Percentiles rank a stretch among this genome's conserved stretches.
Evolutionary conservation across 1,139 yeast species (phyloP).

Genomic region (Yamadazyma triangularis): DNA sequence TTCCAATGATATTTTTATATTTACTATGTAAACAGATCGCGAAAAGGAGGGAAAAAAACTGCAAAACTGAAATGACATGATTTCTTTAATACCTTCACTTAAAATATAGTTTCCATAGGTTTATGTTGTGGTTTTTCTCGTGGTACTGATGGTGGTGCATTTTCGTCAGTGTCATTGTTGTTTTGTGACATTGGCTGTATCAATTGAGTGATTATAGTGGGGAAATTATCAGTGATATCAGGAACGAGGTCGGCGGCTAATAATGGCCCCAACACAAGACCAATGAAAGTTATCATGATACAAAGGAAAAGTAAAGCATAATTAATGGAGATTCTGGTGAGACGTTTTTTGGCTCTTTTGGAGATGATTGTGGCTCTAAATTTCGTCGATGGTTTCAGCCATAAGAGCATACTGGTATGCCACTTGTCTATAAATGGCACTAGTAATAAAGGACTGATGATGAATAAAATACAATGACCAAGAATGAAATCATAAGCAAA

Average conservation of each 20-base stretch:
- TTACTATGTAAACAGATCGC: no score
- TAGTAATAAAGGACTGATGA: slow-evolving; percentile 58
- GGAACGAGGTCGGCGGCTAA: slow-evolving; percentile 19
- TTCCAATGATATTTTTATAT: no score
- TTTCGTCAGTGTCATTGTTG: slow-evolving; percentile 59
- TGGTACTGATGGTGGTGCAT: slow-evolving; percentile 20
- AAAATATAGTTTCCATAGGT: slow-evolving; percentile 8
- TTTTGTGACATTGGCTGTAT: slow-evolving; percentile 55
- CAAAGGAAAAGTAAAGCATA: slow-evolving; percentile 19
- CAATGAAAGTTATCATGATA: slow-evolving; percentile 13
- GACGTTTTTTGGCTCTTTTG: slow-evolving; percentile 15
- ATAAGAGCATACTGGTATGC: slow-evolving; percentile 34
- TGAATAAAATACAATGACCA: slow-evolving; percentile 58
- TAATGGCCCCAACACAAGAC: slow-evolving; percentile 23
- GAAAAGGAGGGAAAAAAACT: no score
- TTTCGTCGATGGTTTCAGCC: slow-evolving; percentile 28
- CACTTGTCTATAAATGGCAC: slow-evolving; percentile 55
- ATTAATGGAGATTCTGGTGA: slow-evolving; percentile 12
- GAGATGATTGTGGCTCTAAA: slow-evolving; percentile 25
- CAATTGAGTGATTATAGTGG: slow-evolving; percentile 27
- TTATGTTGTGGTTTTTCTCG: slow-evolving; percentile 14
- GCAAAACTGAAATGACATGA: no score
- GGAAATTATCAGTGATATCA: slow-evolving; percentile 12
- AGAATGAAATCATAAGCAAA: slow-evolving; percentile 71
- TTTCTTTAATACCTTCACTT: no score